Base-by-base conservation (phyloP, 1,139 yeast genomes). In the Debaryomycetaceae sp. region DNA sequence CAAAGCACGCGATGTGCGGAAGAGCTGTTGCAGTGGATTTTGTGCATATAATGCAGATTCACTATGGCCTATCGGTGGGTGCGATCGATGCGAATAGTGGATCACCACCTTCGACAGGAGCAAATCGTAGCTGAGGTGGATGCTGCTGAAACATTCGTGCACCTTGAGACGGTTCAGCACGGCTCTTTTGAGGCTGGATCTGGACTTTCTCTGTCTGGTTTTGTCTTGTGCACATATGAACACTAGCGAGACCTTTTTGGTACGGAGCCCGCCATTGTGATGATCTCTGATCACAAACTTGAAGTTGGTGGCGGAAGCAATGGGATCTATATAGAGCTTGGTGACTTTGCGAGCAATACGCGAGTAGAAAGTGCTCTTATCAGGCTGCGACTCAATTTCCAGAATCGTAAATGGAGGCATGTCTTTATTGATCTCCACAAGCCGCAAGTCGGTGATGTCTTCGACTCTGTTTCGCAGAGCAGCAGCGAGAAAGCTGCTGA, bases 191-290 rank as follows among this genome's bases (percentile, higher is more conserved):
- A 61, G 55, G 9, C 56, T 62, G 33, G 71, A 60, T 39, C 73
- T 49, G 9, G 71, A 63, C 41, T 61, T 64, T 36, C 75, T 57
- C 43, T 68, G 69, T 30, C 63, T 58, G 6, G 58, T 49, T 37
- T 56, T 60, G 43, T 69, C 75, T 43, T 69, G 74, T 2, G 72
- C 63, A 41, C 75, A 69, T 16, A 69, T 60, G 43, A 65, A 68
- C 63, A 61, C 62, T 56, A 70, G 66, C 2, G 70, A 53, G 31
- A 67, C 57, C 43, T 65, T 67, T 39, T 65, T 67, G 4, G 65
- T 54, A 41, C 61, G 63, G 31, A 61, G 53, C 3, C 69, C 70
- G 22, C 67, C 68, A 46, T 67, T 65, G 47, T 68, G 75, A 45
- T 62, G 66, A 45, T 69, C 75, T 37, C 75, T 52, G 8, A 67